Evolutionary conservation across 2,329 filamentous ascomycete species (phyloP).

Genomic region (Curvularia verruculosa): DNA sequence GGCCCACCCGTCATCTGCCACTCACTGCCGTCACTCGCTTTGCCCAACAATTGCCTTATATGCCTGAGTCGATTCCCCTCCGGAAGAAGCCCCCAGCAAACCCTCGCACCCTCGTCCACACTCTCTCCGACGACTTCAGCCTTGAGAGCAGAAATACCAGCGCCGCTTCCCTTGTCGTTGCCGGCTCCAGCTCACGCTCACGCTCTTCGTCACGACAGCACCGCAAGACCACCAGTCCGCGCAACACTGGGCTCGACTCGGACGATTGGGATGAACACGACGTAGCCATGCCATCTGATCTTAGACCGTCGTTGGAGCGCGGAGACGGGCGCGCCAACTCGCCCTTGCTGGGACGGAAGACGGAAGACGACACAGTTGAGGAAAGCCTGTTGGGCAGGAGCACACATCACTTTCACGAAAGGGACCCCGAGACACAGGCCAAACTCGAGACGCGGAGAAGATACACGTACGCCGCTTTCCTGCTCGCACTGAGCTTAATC

Average conservation of each 20-base stretch:
- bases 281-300: conserved; percentile 57
- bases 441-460: conserved; percentile 74
- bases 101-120: conserved; percentile 22
- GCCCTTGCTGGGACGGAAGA: conserved; percentile 59
- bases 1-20: conserved; percentile 14
- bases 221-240: conserved; percentile 18
- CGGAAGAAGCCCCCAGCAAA: conserved; percentile 35
- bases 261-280: conserved; percentile 55
- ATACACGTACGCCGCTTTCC: conserved; percentile 86
- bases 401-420: conserved; percentile 70
- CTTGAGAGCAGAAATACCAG: conserved; percentile 18
- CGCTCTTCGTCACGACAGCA: conserved; percentile 29
- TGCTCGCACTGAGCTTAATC: conserved; percentile 80
- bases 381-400: conserved; percentile 59
- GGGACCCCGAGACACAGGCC: conserved; percentile 71
- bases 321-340: conserved; percentile 54
- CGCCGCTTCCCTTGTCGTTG: conserved; percentile 27
- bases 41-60: conserved; percentile 37
- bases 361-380: conserved; percentile 45
- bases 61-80: conserved; percentile 48
- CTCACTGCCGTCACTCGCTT: conserved; percentile 22
- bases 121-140: conserved; percentile 24
- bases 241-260: conserved; percentile 47
- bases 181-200: conserved; percentile 24
- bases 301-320: conserved; percentile 51